Percentiles rank a stretch among this genome's conserved stretches.
These are phyloP conservation scores for Chrysanthemum lavandulifolium DNA, from an alignment of 129 eudicot genomes.

Conservation along the genomic window DNA sequence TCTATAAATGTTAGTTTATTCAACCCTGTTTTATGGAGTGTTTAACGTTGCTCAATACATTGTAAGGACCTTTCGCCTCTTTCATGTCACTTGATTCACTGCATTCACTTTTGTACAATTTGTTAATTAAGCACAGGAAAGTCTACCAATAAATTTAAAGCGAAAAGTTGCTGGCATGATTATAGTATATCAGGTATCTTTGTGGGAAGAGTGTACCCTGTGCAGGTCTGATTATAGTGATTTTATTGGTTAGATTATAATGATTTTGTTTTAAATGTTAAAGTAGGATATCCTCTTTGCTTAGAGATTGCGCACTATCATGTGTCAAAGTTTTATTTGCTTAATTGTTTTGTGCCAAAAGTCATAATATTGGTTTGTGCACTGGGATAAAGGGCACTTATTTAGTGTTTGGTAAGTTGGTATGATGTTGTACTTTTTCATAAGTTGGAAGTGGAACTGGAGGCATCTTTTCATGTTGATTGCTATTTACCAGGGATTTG, in stretches of 20 bases:
- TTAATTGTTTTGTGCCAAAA: background rate
- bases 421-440: background rate
- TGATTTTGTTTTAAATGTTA: background rate
- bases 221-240: constrained; percentile 2
- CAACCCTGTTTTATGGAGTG: background rate
- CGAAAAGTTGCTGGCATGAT: background rate
- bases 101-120: background rate
- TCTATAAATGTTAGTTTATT: too few species aligned
- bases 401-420: background rate
- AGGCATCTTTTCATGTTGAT: background rate
- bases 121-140: background rate
- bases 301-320: background rate
- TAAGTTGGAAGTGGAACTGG: background rate
- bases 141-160: background rate
- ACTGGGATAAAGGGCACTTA: background rate
- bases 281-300: background rate
- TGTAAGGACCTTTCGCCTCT: background rate
- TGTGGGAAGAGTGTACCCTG: background rate
- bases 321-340: background rate
- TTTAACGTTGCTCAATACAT: background rate
- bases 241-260: background rate
- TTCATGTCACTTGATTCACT: constrained; percentile 4
- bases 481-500: background rate
- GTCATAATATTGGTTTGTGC: background rate
- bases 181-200: background rate